These are phyloP conservation scores for Prunus salicina DNA, from an alignment of 306 rosid genomes.

Conservation along the genomic window DNA sequence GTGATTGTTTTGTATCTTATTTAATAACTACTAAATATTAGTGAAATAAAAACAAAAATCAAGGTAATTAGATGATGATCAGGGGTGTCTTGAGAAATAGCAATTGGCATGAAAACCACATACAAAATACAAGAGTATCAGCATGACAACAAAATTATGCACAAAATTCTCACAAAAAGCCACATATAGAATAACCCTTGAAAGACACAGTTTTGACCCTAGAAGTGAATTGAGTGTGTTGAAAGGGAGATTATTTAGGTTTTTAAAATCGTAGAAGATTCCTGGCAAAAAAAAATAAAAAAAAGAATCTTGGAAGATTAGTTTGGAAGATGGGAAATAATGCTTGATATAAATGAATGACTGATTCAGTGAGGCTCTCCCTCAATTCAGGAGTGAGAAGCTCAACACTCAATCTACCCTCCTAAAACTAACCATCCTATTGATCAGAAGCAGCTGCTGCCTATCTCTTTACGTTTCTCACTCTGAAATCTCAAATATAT, in stretches of 20 bases:
- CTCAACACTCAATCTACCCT: conserved; percentile 11
- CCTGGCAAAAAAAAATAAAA: too few species aligned
- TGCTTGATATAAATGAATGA: conserved; percentile 6
- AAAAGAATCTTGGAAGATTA: conserved; percentile 3
- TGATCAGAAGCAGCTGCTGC: neutral
- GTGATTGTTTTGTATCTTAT: neutral
- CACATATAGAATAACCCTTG: too few species aligned
- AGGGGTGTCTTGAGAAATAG: neutral
- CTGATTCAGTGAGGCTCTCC: neutral
- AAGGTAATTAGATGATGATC: too few species aligned
- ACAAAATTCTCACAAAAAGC: neutral
- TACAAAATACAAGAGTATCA: neutral
- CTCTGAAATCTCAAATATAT: neutral
- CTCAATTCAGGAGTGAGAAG: conserved; percentile 16
- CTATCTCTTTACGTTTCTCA: neutral
- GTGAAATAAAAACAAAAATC: neutral
- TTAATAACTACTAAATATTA: neutral
- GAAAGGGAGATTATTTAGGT: too few species aligned
- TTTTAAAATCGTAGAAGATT: neutral
- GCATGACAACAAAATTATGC: neutral
- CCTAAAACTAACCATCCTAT: neutral
- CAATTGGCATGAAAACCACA: neutral
- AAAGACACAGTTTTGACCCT: neutral
- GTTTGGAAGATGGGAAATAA: conserved; percentile 11
- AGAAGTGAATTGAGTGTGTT: neutral